phyloP scores from a whole-genome alignment of 2,329 filamentous ascomycete genomes.

The Phialemoniopsis sp. region DNA sequence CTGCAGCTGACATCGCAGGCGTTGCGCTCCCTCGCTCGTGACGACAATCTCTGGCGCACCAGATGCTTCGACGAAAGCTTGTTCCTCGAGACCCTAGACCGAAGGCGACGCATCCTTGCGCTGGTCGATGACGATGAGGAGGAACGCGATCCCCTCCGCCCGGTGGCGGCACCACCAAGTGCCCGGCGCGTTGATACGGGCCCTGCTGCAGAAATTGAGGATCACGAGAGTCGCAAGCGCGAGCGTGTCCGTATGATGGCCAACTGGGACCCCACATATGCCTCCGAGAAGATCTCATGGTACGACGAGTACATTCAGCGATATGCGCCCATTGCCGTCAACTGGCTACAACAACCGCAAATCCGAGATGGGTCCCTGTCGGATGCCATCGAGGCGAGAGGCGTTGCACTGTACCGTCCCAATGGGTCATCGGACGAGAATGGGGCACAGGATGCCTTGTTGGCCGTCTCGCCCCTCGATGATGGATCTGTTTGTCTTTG shows the following conservation, averaged over 20 bases:
- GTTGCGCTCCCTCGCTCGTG: constrained; percentile 64
- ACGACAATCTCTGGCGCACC: constrained; percentile 72
- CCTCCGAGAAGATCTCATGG: constrained; percentile 71
- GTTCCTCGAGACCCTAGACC: constrained; percentile 58
- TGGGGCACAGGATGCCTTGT: constrained; percentile 26
- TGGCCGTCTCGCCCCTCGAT: constrained; percentile 74
- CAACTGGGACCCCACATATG: constrained; percentile 80
- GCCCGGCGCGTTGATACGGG: constrained; percentile 13
- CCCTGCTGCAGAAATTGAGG: constrained; percentile 6
- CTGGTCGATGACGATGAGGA: constrained; percentile 9
- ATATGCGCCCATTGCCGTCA: constrained; percentile 67
- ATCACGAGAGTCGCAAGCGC: constrained; percentile 18
- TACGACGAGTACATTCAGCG: constrained; percentile 87
- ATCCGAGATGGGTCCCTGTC: constrained; percentile 32
- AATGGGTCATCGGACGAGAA: no score
- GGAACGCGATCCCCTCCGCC: neutral
- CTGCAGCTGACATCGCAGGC: constrained; percentile 67
- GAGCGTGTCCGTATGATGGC: constrained; percentile 57
- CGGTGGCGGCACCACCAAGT: no score
- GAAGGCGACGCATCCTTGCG: constrained; percentile 39
- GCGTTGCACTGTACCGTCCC: constrained; percentile 63
- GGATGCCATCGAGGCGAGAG: constrained; percentile 62
- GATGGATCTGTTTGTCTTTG: constrained; percentile 86
- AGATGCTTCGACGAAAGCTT: constrained; percentile 69
- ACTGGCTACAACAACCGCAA: constrained; percentile 69